Conservation (phyloP, 78 protist genomes). For the Polysphondylium violaceum region DNA sequence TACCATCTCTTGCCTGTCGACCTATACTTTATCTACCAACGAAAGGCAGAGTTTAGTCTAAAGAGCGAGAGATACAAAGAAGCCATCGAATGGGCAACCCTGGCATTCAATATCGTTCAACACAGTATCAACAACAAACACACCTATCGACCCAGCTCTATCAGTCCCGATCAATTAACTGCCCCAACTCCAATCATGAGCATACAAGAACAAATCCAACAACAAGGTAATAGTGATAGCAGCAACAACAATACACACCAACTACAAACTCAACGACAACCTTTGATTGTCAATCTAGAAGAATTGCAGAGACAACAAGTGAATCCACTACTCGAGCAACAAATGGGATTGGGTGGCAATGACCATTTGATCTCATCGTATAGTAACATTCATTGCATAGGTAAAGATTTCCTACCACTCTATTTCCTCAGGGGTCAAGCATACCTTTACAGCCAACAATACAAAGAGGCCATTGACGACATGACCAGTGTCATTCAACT, state of each 20-base stretch:
- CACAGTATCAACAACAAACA: not conserved
- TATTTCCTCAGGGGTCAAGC: conserved; percentile 23
- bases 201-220: no score
- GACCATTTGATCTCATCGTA: no score
- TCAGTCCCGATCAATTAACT: not conserved
- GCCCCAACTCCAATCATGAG: no score
- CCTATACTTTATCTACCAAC: not conserved
- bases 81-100: not conserved
- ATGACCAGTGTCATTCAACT: conserved; percentile 3
- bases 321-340: not conserved
- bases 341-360: no score
- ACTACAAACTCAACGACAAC: not conserved
- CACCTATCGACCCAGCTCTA: not conserved
- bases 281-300: not conserved
- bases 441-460: not conserved
- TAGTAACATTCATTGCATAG: conserved; percentile 3
- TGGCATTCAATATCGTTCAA: not conserved
- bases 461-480: not conserved
- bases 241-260: not conserved
- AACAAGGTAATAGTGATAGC: no score
- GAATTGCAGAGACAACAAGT: not conserved
- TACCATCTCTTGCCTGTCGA: not conserved
- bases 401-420: conserved; percentile 2
- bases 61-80: not conserved
- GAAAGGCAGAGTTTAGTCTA: conserved; percentile 12